Percentiles rank a stretch among this genome's conserved stretches.
Evolutionary conservation across 1,284 basidiomycete genomes (phyloP).

Genomic region (Meira miltonrushii): DNA sequence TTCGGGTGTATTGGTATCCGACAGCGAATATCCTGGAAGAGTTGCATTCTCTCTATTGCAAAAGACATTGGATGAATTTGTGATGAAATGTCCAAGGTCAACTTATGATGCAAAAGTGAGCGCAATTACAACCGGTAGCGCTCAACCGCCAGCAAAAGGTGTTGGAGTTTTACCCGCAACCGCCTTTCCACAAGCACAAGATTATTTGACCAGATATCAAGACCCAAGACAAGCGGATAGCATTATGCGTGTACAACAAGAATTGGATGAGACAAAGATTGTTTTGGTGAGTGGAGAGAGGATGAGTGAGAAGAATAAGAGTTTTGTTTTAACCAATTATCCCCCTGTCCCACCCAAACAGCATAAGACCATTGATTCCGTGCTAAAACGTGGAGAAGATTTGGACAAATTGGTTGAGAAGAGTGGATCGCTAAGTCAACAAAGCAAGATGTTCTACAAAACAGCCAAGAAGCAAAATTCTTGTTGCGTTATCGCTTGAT

Average conservation of each 20-base stretch:
- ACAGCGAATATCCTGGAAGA: slow-evolving; percentile 91
- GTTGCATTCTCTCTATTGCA: slow-evolving; percentile 92
- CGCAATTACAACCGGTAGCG: slow-evolving; percentile 38
- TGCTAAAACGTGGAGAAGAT: slow-evolving; percentile 92
- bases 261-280: slow-evolving; percentile 98
- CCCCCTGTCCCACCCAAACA: slow-evolving; percentile 14
- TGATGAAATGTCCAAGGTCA: slow-evolving; percentile 68
- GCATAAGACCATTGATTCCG: slow-evolving; percentile 98
- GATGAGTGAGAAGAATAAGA: slow-evolving; percentile 2
- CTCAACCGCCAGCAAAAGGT: slow-evolving; percentile 40
- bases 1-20: slow-evolving; percentile 82
- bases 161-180: slow-evolving; percentile 38
- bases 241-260: slow-evolving; percentile 97
- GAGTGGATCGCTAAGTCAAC: slow-evolving; percentile 80
- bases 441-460: slow-evolving; percentile 75
- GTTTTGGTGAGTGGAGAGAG: slow-evolving; percentile 55
- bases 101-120: slow-evolving; percentile 56
- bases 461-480: slow-evolving; percentile 68
- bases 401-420: slow-evolving; percentile 94
- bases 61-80: slow-evolving; percentile 90
- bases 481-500: slow-evolving; percentile 34
- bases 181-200: slow-evolving; percentile 61
- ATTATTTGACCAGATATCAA: slow-evolving; percentile 88
- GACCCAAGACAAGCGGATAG: slow-evolving; percentile 96
- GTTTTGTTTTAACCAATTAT: neutral